A percentile compares a stretch with the other conserved stretches of the same genome.
phyloP scores from a whole-genome alignment of 2,329 filamentous ascomycete species.

The Aspergillus sclerotialis region DNA sequence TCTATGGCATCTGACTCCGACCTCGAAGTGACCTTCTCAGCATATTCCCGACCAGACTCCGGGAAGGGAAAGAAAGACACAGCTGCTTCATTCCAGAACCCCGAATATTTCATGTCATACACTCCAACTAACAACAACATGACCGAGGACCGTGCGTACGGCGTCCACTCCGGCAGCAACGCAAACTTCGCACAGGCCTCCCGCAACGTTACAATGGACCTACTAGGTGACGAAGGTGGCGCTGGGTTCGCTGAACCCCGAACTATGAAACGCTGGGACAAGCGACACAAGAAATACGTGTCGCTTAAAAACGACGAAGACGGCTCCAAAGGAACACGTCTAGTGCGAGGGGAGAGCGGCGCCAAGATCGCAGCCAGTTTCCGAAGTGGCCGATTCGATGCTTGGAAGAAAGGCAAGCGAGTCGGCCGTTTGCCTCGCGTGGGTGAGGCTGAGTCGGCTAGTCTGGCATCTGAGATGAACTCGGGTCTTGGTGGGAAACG shows the following conservation, averaged over 20 bases:
- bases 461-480: conserved; percentile 22
- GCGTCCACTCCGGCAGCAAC: conserved; percentile 73
- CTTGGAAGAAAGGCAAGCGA: conserved; percentile 82
- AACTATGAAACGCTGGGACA: conserved; percentile 87
- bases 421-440: conserved; percentile 70
- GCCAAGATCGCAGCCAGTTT: conserved; percentile 95
- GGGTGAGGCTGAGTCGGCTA: conserved; percentile 66
- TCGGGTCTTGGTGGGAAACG: conserved; percentile 44
- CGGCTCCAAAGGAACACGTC: conserved; percentile 66
- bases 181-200: conserved; percentile 82
- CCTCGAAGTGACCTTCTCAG: conserved; percentile 64
- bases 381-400: conserved; percentile 87
- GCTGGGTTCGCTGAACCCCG: conserved; percentile 73
- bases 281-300: conserved; percentile 94
- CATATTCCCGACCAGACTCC: conserved; percentile 44
- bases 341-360: conserved; percentile 83
- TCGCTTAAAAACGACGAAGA: conserved; percentile 88
- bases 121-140: conserved; percentile 71
- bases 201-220: conserved; percentile 83
- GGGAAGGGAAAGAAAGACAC: conserved; percentile 48
- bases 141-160: conserved; percentile 86
- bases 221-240: conserved; percentile 75
- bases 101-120: conserved; percentile 95
- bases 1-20: conserved; percentile 56
- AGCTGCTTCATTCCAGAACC: conserved; percentile 62